Conservation (phyloP, 2,329 filamentous ascomycete genomes). For the Teratosphaeria destructans region DNA sequence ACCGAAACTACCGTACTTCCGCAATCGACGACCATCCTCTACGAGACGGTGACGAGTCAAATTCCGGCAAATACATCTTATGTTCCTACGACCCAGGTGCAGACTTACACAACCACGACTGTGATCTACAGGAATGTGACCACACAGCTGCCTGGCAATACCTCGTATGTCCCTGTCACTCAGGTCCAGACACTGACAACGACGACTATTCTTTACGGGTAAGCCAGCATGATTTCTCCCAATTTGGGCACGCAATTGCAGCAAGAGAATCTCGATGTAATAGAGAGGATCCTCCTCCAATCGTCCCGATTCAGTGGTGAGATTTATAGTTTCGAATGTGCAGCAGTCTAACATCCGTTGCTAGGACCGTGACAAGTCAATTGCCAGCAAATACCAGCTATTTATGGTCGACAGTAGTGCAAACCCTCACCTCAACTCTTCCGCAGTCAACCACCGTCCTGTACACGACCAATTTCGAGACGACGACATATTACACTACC, state of each 20-base stretch:
- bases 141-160: not conserved
- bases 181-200: not conserved
- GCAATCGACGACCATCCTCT: not conserved
- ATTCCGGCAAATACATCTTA: not conserved
- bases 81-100: not conserved
- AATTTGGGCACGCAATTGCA: not conserved
- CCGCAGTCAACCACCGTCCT: not conserved
- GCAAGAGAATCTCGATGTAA: not conserved
- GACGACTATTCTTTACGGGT: not conserved
- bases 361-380: not conserved
- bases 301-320: not conserved
- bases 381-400: not conserved
- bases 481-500: not conserved
- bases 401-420: not conserved
- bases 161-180: not conserved
- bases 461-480: not conserved
- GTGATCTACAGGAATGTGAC: not conserved
- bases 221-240: not conserved
- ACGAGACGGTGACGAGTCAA: not conserved
- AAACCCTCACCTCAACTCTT: not conserved
- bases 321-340: not conserved
- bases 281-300: not conserved
- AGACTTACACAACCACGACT: not conserved
- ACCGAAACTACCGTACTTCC: not conserved
- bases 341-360: not conserved